These are phyloP conservation scores for Myrmaecium sp. DNA, from an alignment of 2,329 filamentous ascomycete species.

Conservation along the genomic window DNA sequence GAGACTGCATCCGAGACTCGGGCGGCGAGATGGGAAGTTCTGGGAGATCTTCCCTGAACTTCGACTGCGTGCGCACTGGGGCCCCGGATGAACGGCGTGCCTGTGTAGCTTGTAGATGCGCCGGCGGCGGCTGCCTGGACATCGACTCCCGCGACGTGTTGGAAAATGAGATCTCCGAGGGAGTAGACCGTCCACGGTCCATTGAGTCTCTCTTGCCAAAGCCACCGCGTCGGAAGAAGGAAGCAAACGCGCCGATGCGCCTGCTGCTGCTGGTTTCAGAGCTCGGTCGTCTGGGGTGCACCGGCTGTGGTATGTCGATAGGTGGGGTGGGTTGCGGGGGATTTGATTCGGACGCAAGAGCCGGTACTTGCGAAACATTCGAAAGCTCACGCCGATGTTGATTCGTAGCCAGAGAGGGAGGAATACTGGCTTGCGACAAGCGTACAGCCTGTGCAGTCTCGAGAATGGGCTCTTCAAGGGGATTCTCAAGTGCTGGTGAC, in stretches of 20 bases:
- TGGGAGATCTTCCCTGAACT: slow-evolving; percentile 81
- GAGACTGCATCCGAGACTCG: slow-evolving; percentile 64
- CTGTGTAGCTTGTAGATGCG: slow-evolving; percentile 27
- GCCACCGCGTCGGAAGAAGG: slow-evolving; percentile 34
- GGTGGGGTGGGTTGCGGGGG: slow-evolving; percentile 17
- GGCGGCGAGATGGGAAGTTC: slow-evolving; percentile 76
- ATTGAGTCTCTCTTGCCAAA: slow-evolving; percentile 45
- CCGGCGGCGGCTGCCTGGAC: slow-evolving; percentile 35
- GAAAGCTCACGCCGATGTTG: slow-evolving; percentile 30
- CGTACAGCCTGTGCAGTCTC: slow-evolving; percentile 31
- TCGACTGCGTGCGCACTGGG: slow-evolving; percentile 70
- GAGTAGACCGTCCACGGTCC: slow-evolving; percentile 34
- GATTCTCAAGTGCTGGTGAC: slow-evolving; percentile 14
- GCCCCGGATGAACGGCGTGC: slow-evolving; percentile 35
- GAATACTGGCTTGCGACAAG: slow-evolving; percentile 29
- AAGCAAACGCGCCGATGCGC: slow-evolving; percentile 18
- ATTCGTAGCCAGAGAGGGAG: slow-evolving; percentile 22
- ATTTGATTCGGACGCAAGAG: slow-evolving; percentile 24
- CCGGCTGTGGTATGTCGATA: slow-evolving; percentile 11
- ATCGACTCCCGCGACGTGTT: slow-evolving; percentile 87
- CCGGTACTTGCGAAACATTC: slow-evolving; percentile 36
- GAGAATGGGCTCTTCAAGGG: slow-evolving; percentile 29
- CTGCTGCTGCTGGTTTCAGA: slow-evolving; percentile 13
- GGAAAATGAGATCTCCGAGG: slow-evolving; percentile 59
- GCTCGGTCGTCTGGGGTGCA: slow-evolving; percentile 16